A percentile compares a stretch with the other conserved stretches of the same genome.
Conservation (phyloP, 23 red algal genomes). For the Cyanidium caldarium region DNA sequence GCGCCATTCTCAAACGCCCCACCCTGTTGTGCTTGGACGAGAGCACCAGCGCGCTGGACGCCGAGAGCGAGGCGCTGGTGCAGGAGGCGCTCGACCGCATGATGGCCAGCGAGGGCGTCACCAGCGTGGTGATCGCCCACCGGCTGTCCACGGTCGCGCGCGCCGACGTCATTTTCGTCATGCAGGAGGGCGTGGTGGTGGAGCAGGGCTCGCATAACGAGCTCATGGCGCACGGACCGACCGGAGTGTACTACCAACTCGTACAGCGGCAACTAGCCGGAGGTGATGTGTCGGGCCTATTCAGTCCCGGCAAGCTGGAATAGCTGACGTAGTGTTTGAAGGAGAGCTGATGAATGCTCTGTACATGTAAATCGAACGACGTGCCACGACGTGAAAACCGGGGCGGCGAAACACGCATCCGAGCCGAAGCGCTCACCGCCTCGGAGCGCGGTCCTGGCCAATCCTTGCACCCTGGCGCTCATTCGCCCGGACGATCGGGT, state of each 20-base stretch:
- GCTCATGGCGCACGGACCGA: conserved; percentile 29
- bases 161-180: conserved; percentile 69
- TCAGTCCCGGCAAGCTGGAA: too few relatives aligned
- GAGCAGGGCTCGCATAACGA: conserved; percentile 67
- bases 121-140: conserved; percentile 89
- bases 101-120: conserved; percentile 46
- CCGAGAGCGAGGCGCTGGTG: conserved; percentile 59
- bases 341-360: too few relatives aligned
- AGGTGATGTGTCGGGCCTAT: too few relatives aligned
- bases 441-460: too few relatives aligned
- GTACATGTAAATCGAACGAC: too few relatives aligned
- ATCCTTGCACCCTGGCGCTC: too few relatives aligned
- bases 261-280: background rate
- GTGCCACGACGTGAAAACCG: too few relatives aligned
- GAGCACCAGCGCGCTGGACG: conserved; percentile 72
- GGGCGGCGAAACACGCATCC: too few relatives aligned
- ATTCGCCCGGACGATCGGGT: too few relatives aligned
- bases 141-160: conserved; percentile 68
- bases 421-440: too few relatives aligned
- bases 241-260: conserved; percentile 2
- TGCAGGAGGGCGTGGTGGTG: conserved; percentile 56
- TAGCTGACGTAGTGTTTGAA: too few relatives aligned
- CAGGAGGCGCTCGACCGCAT: conserved; percentile 58
- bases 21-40: conserved; percentile 64
- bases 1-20: conserved; percentile 49